phyloP scores from a whole-genome alignment of 495 filamentous ascomycete genomes.

The Rhizodiscina lignyota region DNA sequence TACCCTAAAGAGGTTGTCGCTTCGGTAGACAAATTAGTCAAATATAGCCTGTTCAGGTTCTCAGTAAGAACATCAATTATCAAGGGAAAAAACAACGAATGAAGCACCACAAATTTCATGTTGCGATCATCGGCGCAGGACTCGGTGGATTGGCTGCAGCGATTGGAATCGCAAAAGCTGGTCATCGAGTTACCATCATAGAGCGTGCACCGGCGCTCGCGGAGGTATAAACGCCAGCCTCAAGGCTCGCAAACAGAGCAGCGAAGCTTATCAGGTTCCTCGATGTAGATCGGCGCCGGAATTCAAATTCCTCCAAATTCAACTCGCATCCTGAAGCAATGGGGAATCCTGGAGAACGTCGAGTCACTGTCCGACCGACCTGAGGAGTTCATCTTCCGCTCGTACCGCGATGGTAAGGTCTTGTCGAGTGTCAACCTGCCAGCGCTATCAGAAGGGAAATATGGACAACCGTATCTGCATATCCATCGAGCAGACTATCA shows the following conservation, averaged over 20 bases:
- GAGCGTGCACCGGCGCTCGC: slow-evolving; percentile 1
- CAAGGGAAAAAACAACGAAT: too few relatives aligned
- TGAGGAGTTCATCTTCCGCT: slow-evolving; percentile 22
- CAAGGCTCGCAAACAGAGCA: background rate
- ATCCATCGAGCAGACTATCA: slow-evolving; percentile 30
- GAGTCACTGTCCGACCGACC: slow-evolving; percentile 19
- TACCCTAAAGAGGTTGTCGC: too few relatives aligned
- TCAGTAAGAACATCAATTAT: too few relatives aligned
- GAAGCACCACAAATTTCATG: too few relatives aligned
- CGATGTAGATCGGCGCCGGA: slow-evolving; percentile 10
- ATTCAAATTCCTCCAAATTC: slow-evolving; percentile 15
- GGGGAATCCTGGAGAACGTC: slow-evolving; percentile 24
- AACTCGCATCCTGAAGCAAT: slow-evolving; percentile 13
- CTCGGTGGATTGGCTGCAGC: slow-evolving; percentile 5
- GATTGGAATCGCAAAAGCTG: slow-evolving; percentile 2
- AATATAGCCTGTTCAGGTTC: too few relatives aligned
- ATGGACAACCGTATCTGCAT: slow-evolving; percentile 25
- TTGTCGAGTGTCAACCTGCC: slow-evolving; percentile 24
- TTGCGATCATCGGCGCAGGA: slow-evolving; percentile 5
- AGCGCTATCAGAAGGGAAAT: slow-evolving; percentile 21
- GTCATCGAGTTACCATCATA: slow-evolving; percentile 5
- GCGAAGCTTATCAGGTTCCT: background rate
- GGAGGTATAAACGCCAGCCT: slow-evolving; percentile 1
- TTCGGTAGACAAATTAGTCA: too few relatives aligned
- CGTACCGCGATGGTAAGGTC: slow-evolving; percentile 25